phyloP scores from a whole-genome alignment of 208 protist genomes.

The Trichomonas vaginalis region DNA sequence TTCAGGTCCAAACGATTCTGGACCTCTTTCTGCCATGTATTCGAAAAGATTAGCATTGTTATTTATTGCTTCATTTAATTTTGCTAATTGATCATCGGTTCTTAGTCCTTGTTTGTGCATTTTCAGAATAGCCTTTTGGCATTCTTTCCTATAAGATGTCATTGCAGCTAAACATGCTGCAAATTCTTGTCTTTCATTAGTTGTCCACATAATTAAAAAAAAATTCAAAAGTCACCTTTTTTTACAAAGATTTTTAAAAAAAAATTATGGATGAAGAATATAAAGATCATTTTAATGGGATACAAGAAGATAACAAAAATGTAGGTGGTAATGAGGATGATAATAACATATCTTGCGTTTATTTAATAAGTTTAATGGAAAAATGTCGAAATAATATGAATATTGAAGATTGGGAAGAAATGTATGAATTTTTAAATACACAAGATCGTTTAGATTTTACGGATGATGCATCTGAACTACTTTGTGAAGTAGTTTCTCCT shows the following conservation, averaged over 20 bases:
- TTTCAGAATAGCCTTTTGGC: no score
- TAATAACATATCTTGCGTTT: no score
- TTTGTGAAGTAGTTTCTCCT: neutral
- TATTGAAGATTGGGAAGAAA: neutral
- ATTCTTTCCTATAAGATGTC: no score
- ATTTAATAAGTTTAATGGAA: neutral
- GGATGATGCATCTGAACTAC: neutral
- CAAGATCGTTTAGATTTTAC: neutral
- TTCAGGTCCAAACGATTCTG: neutral
- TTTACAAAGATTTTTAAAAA: no score
- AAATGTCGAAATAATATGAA: neutral
- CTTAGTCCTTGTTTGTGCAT: neutral
- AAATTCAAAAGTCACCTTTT: no score
- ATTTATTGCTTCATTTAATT: neutral
- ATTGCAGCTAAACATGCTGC: no score
- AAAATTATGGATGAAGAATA: no score
- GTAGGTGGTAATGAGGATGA: no score
- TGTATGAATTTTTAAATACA: neutral
- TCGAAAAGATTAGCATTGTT: neutral
- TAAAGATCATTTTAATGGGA: no score
- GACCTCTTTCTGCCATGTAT: neutral
- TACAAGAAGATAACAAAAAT: no score
- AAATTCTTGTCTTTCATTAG: no score
- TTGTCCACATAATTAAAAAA: no score
- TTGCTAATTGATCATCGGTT: neutral